A percentile compares a stretch with the other conserved stretches of the same genome.
Conservation (phyloP, 1,284 basidiomycete genomes). For the Sporisorium scitamineum region DNA sequence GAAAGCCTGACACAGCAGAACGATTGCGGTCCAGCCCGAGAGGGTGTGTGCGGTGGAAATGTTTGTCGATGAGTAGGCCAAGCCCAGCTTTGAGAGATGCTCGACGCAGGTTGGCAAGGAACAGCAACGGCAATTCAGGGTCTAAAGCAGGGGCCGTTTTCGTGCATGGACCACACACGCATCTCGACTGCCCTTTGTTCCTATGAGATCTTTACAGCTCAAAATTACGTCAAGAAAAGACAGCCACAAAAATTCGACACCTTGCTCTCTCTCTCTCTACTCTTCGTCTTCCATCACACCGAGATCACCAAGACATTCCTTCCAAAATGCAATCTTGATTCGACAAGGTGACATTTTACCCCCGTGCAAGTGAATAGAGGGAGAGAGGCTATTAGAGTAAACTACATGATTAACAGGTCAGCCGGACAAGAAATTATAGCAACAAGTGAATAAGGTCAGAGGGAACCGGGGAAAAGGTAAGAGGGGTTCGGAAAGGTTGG, state of each 20-base stretch:
- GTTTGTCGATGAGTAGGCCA: background rate
- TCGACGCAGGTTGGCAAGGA: background rate
- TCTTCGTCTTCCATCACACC: no score
- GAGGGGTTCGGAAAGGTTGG: background rate
- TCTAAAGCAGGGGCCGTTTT: conserved; percentile 1
- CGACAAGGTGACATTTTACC: background rate
- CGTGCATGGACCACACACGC: background rate
- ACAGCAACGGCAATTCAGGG: background rate
- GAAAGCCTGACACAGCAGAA: background rate
- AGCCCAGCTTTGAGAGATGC: background rate
- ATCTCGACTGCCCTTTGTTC: background rate
- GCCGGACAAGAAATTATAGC: background rate
- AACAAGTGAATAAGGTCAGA: background rate
- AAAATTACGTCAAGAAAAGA: background rate
- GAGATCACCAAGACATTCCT: no score
- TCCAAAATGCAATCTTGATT: no score
- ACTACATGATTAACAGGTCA: conserved; percentile 6
- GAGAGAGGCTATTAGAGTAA: background rate
- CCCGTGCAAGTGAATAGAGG: background rate
- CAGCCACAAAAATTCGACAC: background rate
- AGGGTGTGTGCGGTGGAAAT: no score
- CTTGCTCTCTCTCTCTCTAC: no score
- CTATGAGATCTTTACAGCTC: background rate
- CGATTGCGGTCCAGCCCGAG: no score
- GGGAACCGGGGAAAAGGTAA: no score